Base-by-base conservation (phyloP, 2,329 filamentous ascomycete species). In the Pseudogymnoascus sp. region DNA sequence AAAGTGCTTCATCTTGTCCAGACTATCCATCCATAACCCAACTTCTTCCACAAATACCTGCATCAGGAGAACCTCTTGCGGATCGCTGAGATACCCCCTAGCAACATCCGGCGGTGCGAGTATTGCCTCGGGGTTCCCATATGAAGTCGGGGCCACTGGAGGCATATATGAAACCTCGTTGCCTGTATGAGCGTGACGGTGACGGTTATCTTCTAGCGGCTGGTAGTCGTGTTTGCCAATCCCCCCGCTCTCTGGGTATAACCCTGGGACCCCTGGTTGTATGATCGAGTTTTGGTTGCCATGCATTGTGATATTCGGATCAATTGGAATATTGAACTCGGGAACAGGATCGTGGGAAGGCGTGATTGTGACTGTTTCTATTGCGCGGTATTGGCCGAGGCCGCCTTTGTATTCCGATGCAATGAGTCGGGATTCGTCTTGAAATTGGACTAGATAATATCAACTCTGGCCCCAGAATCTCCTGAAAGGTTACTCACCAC, bases 1-100 rank as follows among this genome's bases (percentile, higher is more conserved):
- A 73, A 97, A 97, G 78, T 95, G 90, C 76, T 93, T 93, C 67
- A 87, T 82, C 35, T 85, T 82, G 76, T 96, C 91, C 79, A 97
- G 86, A 42, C 87, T 90, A 75, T 97, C 93, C 90, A 97, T 96
- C 91, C 93, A 97, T 2, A 91, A 75, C 0, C 89, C 92, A 2
- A 97, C 90, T 67, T 96, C 89, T 70, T 95, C 89, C 5, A 95
- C 88, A 72, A 96, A 97, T 0, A 92, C 87, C 73, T 96, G 91
- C 88, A 97, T 91, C 71, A 92, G 92, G n/a, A 88, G 77, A 0
- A 94, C 83, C 72, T 96, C 91, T 63, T 96, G 90, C 8, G 86
- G 83, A 3, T 84, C 85, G 66, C 84, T 86, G 52, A 96, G 80
- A 67, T 84, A 90, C 60, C 89, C 83, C 38, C 84, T 77, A 30